Percentiles rank a stretch among this genome's conserved stretches.
Conservation (phyloP, 2,329 filamentous ascomycete genomes). For the Gnomoniopsis smithogilvyi region DNA sequence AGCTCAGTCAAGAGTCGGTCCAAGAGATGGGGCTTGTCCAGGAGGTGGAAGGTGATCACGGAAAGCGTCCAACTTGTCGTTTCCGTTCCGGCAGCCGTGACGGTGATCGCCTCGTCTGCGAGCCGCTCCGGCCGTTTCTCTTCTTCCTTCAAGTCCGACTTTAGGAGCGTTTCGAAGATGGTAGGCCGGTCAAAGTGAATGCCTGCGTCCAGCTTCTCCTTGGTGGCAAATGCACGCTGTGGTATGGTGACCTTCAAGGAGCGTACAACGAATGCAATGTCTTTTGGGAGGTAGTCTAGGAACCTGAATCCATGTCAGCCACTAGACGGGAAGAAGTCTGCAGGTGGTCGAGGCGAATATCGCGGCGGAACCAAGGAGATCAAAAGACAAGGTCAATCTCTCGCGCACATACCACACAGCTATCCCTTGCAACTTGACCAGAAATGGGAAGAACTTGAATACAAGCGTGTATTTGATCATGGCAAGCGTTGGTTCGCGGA, state of each 20-base stretch:
- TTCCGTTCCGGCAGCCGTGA: background rate
- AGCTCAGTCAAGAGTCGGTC: background rate
- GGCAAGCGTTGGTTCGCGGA: background rate
- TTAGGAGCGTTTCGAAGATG: background rate
- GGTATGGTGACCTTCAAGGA: slow-evolving; percentile 3
- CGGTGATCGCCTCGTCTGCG: slow-evolving; percentile 21
- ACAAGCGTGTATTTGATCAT: background rate
- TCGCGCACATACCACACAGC: slow-evolving; percentile 2
- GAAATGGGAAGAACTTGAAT: slow-evolving; percentile 3
- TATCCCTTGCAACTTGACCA: background rate
- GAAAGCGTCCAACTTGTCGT: background rate
- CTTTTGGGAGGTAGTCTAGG: background rate
- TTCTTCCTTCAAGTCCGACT: background rate
- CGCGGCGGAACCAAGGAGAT: too few species aligned
- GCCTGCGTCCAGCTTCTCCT: background rate
- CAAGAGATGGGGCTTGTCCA: background rate
- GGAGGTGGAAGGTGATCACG: background rate
- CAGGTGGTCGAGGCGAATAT: too few species aligned
- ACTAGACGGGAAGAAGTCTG: too few species aligned
- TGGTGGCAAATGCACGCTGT: background rate
- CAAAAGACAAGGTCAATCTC: too few species aligned
- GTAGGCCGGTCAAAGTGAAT: background rate
- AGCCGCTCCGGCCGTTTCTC: slow-evolving; percentile 6
- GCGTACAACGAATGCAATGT: background rate
- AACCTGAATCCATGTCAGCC: background rate